Percentiles rank a stretch among this genome's conserved stretches.
phyloP scores from a whole-genome alignment of 352 stramenopile genomes.

The Phytophthora niederhauseri region DNA sequence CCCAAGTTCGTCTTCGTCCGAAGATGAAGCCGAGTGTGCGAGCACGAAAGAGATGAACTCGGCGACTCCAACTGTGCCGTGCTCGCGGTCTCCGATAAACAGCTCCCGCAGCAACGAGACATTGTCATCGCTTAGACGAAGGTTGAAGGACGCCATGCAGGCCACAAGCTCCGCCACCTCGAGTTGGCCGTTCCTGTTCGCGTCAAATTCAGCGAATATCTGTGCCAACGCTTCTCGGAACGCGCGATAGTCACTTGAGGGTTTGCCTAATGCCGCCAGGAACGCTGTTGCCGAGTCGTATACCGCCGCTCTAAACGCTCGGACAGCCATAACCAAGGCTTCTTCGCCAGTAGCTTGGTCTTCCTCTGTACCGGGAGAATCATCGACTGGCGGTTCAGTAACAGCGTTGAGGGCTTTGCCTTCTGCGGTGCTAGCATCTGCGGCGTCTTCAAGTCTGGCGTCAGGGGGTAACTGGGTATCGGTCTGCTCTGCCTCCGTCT shows the following conservation, averaged over 20 bases:
- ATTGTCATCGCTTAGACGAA: conserved; percentile 49
- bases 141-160: conserved; percentile 57
- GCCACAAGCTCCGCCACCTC: conserved; percentile 56
- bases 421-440: background rate
- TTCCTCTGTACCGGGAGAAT: background rate
- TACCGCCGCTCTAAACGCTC: conserved; percentile 44
- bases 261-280: conserved; percentile 32
- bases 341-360: conserved; percentile 33
- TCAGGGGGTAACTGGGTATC: background rate
- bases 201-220: conserved; percentile 65
- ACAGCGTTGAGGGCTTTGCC: background rate
- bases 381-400: background rate
- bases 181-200: conserved; percentile 56
- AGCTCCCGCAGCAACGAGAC: conserved; percentile 58
- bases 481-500: background rate
- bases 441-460: background rate
- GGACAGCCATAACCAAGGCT: conserved; percentile 41
- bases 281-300: conserved; percentile 45
- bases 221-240: conserved; percentile 60
- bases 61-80: conserved; percentile 51
- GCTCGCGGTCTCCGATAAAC: conserved; percentile 44
- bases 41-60: conserved; percentile 85
- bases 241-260: conserved; percentile 43
- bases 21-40: conserved; percentile 26
- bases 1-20: conserved; percentile 47